Evolutionary conservation across 164 flowering plant species (phyloP).

Genomic region (Macadamia integrifolia): DNA sequence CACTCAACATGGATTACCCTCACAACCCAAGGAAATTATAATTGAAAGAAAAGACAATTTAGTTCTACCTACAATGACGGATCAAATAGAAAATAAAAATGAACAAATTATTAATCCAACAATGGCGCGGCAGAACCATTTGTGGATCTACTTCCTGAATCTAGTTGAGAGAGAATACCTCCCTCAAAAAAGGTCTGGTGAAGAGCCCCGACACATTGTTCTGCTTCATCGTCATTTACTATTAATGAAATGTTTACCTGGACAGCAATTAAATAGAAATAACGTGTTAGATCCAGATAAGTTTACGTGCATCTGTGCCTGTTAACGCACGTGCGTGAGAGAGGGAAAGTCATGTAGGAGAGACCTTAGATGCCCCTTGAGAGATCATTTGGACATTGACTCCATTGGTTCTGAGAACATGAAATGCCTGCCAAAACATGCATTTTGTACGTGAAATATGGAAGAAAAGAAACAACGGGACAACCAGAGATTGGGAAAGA

Average conservation of each 20-base stretch:
- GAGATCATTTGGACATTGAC: conserved; percentile 99
- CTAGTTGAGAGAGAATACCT: conserved; percentile 24
- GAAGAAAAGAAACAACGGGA: no score
- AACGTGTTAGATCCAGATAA: not conserved
- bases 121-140: conserved; percentile 17
- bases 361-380: conserved; percentile 97
- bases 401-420: conserved; percentile 56
- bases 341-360: conserved; percentile 5
- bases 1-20: no score
- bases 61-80: not conserved
- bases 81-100: not conserved
- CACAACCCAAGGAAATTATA: no score
- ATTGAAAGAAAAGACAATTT: not conserved
- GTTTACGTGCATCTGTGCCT: no score
- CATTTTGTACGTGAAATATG: not conserved
- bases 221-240: conserved; percentile 78
- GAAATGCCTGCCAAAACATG: conserved; percentile 54
- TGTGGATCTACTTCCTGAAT: conserved; percentile 4
- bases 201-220: conserved; percentile 64
- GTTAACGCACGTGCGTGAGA: not conserved
- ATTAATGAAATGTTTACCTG: conserved; percentile 85
- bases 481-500: no score
- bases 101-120: not conserved
- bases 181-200: conserved; percentile 64
- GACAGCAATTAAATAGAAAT: not conserved